Base-by-base conservation (phyloP, 1,284 basidiomycete species). In the Austropuccinia psidii region DNA sequence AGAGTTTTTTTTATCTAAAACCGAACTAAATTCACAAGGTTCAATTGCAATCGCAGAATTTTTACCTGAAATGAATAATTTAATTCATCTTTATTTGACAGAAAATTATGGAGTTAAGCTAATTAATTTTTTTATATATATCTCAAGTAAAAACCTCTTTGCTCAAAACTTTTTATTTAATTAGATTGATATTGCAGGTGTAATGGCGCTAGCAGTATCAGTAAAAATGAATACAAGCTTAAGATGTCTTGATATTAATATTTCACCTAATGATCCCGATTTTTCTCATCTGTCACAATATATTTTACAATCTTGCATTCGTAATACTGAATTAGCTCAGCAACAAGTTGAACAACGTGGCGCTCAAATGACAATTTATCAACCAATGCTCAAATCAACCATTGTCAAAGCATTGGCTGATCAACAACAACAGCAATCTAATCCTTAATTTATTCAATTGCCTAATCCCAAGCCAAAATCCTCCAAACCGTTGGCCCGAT, bases 31-130 rank as follows among this genome's bases (percentile, higher is more conserved):
- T 0, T 90, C 91, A 0, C 84, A 89, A 1, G 93, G 91, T 3
- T 94, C 95, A 0, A 96, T 98, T 74, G 90, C 92, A 0, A 86
- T 98, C 0, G 95, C 95, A 3, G 94, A 98, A 81, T 98, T 97
- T 83, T 85, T 98, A 2, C 93, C 93, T 0, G 93, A 98, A 80
- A 89, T 91, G 0, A 86, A 85, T 31, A 89, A 89, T 0, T 84
- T 98, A 4, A 84, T 98, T 0, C 93, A 98, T 80, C 86, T 98
- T 58, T 82, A 83, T 72, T 75, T 83, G 24, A 80, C 82, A 5
- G 77, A 76, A 66, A 80, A 80, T 69, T 61, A 75, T n/a, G 75
- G 75, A 45, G 75, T 76, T 39, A 27, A 75, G 55, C 29, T 24
- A 21, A 4, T 9, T n/a, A n/a, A n/a, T n/a, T n/a, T n/a, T 13